phyloP scores from a whole-genome alignment of 768 basidiomycete genomes.

The Mycena leptocephala region DNA sequence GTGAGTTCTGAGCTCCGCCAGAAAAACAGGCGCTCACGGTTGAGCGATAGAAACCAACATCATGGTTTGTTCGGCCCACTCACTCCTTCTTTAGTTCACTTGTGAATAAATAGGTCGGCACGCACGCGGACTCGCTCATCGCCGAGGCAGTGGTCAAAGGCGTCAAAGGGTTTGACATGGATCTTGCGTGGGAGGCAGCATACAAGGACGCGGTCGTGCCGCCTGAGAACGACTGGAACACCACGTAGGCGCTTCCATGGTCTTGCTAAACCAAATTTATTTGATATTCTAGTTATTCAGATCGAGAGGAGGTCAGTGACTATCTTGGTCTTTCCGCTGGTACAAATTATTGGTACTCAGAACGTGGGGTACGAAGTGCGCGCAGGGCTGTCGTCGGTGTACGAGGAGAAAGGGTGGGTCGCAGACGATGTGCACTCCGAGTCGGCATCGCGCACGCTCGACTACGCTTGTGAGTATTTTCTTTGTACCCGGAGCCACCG shows the following conservation, averaged over 20 bases:
- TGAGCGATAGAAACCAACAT: conserved; percentile 78
- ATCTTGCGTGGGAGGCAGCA: conserved; percentile 81
- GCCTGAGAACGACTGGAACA: conserved; percentile 69
- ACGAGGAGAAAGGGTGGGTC: conserved; percentile 80
- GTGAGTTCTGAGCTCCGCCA: conserved; percentile 45
- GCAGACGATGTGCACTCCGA: conserved; percentile 87
- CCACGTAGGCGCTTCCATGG: conserved; percentile 55
- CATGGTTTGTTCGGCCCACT: conserved; percentile 64
- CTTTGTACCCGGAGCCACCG: background rate
- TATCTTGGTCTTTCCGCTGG: background rate
- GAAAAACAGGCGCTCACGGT: background rate
- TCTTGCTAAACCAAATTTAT: background rate
- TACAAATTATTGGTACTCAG: conserved; percentile 47
- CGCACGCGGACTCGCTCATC: conserved; percentile 85
- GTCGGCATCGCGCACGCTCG: conserved; percentile 83
- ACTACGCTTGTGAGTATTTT: conserved; percentile 76
- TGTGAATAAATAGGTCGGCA: conserved; percentile 69
- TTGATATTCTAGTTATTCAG: conserved; percentile 67
- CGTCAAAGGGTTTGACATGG: conserved; percentile 73
- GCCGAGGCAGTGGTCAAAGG: conserved; percentile 83
- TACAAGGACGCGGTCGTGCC: conserved; percentile 81
- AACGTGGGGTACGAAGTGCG: conserved; percentile 87
- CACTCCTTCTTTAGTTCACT: background rate
- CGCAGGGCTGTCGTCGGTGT: conserved; percentile 83
- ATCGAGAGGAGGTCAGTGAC: conserved; percentile 76